Percentiles rank a stretch among this genome's conserved stretches.
Conservation (phyloP, 2,329 filamentous ascomycete species). For the Arthrobotrys pseudoclavata region DNA sequence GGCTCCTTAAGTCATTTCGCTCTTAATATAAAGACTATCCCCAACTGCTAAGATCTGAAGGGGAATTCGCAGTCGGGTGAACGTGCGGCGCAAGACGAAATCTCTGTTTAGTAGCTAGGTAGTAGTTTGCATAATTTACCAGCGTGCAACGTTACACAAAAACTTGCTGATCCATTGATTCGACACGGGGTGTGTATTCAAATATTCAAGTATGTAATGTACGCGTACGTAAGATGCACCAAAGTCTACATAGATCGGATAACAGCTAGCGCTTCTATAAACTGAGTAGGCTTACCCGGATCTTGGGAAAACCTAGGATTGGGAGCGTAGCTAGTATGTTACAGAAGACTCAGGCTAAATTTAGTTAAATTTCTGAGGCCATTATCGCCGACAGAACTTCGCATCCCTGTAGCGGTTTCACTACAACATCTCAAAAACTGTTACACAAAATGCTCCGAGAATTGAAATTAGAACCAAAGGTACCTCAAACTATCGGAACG, state of each 20-base stretch:
- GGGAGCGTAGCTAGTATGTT: not conserved
- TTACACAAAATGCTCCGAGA: slow-evolving; percentile 36
- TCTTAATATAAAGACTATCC: too few species aligned
- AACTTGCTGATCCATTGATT: not conserved
- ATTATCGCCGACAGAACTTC: not conserved
- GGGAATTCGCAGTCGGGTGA: too few species aligned
- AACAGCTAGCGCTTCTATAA: too few species aligned
- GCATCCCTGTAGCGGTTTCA: slow-evolving; percentile 10
- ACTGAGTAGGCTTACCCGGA: not conserved
- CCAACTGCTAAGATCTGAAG: too few species aligned
- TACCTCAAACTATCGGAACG: slow-evolving; percentile 20
- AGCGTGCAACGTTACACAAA: not conserved
- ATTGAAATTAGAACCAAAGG: slow-evolving; percentile 7
- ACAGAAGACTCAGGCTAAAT: too few species aligned
- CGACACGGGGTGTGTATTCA: not conserved
- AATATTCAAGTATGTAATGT: too few species aligned
- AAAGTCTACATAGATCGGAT: too few species aligned
- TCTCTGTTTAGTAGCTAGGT: not conserved
- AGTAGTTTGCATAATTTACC: not conserved
- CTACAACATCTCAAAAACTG: slow-evolving; percentile 34
- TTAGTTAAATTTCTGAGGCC: not conserved
- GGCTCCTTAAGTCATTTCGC: too few species aligned
- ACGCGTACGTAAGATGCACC: too few species aligned
- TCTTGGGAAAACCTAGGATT: not conserved
- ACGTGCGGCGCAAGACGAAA: too few species aligned